Base-by-base conservation (phyloP, 306 rosid genomes). In the Chamaecrista fasciculata region DNA sequence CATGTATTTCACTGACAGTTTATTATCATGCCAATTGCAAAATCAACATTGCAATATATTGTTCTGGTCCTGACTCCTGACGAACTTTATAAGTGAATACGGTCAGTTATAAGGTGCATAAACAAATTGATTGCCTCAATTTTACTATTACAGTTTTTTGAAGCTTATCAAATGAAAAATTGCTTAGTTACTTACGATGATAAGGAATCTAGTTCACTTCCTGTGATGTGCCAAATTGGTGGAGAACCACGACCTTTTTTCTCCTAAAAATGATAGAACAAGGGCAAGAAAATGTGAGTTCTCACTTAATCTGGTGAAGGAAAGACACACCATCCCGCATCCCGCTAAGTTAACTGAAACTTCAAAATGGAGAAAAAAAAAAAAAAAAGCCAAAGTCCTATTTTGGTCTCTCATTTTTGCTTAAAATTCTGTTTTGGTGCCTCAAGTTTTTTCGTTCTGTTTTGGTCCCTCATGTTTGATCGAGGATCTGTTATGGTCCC, bases 201-300 rank as follows among this genome's bases (percentile, higher is more conserved):
- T 77, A 93, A 67, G 52, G 97, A 93, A 77, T 90, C 88, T 51
- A 90, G 84, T 64, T 90, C 97, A 69, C 86, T 82, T 8, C 76
- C 80, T 19, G 87, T 90, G 71, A 88, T 57, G 49, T 78, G 71
- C 91, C 98, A 93, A 28, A 80, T 63, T 70, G 97, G 97, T 69
- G 97, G 87, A 42, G 90, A 18, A 34, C 84, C 80, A 37, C 91
- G 88, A 11, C 90, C 87, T 64, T 85, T 93, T 78, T 86, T 93
- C 86, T 88, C 97, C 98, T 88, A 73, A 83, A 83, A 84, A 67
- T 62, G 66, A 56, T 70, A 43, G 67, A 51, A 72, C 8, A 53
- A 74, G 21, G 39, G 8, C n/a, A 19, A 46, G 24, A 52, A 66
- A 66, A 66, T 25, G 14, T 10, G n/a, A 67, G 56, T 60, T 56